Base-by-base conservation (phyloP, 176 grass and related monocot genomes). In the Bolboschoenus planiculmis region DNA sequence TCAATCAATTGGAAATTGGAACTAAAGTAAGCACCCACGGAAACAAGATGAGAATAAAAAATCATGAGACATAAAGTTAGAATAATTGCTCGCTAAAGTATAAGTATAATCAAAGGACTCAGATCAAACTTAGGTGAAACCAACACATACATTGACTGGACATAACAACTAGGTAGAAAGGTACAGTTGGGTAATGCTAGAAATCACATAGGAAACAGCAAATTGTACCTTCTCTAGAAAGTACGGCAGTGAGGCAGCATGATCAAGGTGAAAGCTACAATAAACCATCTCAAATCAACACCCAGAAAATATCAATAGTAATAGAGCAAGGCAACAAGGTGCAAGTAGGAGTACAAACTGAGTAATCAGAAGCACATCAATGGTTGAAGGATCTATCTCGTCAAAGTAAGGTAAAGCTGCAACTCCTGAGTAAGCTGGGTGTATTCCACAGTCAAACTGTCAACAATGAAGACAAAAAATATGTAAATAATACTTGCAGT, bases 381-480 rank as follows among this genome's bases (percentile, higher is more conserved):
- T 90, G 56, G 85, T 84, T 64, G 95, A 97, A 55, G 95, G 95
- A 51, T 97, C 95, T 71, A 97, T 97, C 82, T 97, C 95, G 47
- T 97, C 95, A 84, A 97, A 97, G 70, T 94, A 97, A 57, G 95
- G 95, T 44, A 97, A 83, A 34, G 92, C 95, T 13, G 92, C 80
- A 90, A 97, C 92, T 64, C 92, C 92, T 7, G 92, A 92, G 84
- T 97, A 97, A 0, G 88, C 95, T 39, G 95, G 95, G 84, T 97
- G 95, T 84, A 97, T 97, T 55, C 95, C 95, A 83, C 95, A 98
- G 23, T 98, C 95, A 46, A 98, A 98, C 92, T 98, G 40, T 9
- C 35, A 39, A 20, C 7, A 35, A 79, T 56, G 36, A 75, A 21
- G 43, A 55, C 65, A 48, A 0, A 46, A 50, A 26, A 31, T 42